Evolutionary conservation across 306 rosid species (phyloP).

Genomic region (Cotoneaster glaucophyllus): DNA sequence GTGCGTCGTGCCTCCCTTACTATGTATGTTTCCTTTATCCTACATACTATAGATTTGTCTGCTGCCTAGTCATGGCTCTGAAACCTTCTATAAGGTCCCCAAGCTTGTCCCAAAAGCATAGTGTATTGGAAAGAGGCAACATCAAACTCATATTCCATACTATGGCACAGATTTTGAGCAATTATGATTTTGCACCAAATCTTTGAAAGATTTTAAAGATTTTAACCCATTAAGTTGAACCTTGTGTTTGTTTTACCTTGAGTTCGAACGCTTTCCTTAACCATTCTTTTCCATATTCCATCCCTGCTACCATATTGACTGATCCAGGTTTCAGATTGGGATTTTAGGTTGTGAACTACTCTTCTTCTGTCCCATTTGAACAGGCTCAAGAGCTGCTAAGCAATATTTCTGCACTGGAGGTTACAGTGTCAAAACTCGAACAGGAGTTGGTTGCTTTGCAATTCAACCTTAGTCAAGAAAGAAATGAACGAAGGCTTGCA

Average conservation of each 20-base stretch:
- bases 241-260: background rate
- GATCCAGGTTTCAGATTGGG: background rate
- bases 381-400: slow-evolving; percentile 61
- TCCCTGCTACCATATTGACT: background rate
- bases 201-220: background rate
- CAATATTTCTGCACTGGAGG: slow-evolving; percentile 45
- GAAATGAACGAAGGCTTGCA: slow-evolving; percentile 70
- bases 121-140: background rate
- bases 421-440: slow-evolving; percentile 47
- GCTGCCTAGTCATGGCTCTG: background rate
- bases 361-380: background rate
- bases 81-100: background rate
- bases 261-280: background rate
- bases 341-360: background rate
- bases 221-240: background rate
- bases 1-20: slow-evolving; percentile 34
- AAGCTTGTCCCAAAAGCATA: background rate
- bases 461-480: slow-evolving; percentile 74
- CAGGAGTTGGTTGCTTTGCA: slow-evolving; percentile 62
- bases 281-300: background rate
- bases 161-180: background rate
- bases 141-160: background rate
- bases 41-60: background rate
- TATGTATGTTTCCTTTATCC: slow-evolving; percentile 34
- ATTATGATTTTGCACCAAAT: background rate